Conservation (phyloP, 2,329 filamentous ascomycete genomes). For the Pleurostoma richardsiae region DNA sequence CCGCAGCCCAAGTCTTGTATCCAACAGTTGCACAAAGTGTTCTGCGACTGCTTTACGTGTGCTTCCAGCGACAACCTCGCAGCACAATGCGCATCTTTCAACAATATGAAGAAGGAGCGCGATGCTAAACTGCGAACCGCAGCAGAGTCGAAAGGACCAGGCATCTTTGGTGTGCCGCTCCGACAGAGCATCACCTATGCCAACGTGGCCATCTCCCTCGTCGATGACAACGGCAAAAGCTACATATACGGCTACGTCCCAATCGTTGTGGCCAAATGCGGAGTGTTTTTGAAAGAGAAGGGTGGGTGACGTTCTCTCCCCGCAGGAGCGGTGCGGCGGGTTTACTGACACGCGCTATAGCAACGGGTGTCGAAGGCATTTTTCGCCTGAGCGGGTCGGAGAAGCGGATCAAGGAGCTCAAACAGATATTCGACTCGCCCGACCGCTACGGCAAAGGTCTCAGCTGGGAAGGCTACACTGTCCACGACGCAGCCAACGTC, state of each 20-base stretch:
- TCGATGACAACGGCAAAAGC: conserved; percentile 86
- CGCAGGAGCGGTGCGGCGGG: background rate
- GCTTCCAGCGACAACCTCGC: background rate
- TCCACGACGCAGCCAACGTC: conserved; percentile 97
- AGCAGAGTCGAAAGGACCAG: conserved; percentile 50
- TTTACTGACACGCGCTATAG: conserved; percentile 39
- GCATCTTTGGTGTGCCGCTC: conserved; percentile 92
- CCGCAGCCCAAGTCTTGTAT: background rate
- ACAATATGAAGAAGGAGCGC: conserved; percentile 6
- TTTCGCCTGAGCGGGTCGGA: conserved; percentile 94
- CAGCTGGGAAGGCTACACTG: conserved; percentile 95
- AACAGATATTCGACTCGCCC: conserved; percentile 86
- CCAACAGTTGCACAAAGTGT: background rate
- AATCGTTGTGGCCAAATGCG: conserved; percentile 97
- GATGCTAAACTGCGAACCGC: conserved; percentile 13
- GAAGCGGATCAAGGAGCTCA: conserved; percentile 96
- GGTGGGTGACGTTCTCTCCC: conserved; percentile 50
- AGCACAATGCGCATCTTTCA: background rate
- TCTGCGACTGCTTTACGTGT: background rate
- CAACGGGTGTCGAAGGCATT: conserved; percentile 91
- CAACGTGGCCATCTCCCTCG: conserved; percentile 94
- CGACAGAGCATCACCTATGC: conserved; percentile 95
- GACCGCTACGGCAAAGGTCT: conserved; percentile 94
- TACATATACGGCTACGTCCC: conserved; percentile 99
- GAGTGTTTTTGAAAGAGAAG: conserved; percentile 96